A percentile compares a stretch with the other conserved stretches of the same genome.
Conservation (phyloP, 805 yeast genomes). For the Candida alai region DNA sequence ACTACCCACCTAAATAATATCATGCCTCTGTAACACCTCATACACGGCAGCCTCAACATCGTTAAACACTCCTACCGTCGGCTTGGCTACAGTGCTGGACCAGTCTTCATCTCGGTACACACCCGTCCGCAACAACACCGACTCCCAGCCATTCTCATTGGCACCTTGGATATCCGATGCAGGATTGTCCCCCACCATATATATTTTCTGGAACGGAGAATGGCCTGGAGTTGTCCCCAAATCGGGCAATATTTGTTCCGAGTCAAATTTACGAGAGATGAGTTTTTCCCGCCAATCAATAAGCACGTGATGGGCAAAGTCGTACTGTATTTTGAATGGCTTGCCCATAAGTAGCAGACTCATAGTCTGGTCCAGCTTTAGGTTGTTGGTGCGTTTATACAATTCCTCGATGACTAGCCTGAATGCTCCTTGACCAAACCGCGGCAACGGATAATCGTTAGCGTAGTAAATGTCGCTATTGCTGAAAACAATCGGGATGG, state of each 20-base stretch:
- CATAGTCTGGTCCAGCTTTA: slow-evolving; percentile 31
- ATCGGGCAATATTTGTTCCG: slow-evolving; percentile 36
- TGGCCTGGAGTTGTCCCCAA: slow-evolving; percentile 36
- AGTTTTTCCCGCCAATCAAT: slow-evolving; percentile 49
- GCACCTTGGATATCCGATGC: slow-evolving; percentile 92
- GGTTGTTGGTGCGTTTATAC: slow-evolving; percentile 52
- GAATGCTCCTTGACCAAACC: slow-evolving; percentile 92
- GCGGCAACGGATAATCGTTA: slow-evolving; percentile 68
- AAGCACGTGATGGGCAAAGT: slow-evolving; percentile 73
- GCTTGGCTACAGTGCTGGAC: slow-evolving; percentile 34
- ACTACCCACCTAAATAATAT: background rate
- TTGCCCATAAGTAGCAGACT: slow-evolving; percentile 69
- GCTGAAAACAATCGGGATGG: slow-evolving; percentile 72
- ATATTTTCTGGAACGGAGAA: slow-evolving; percentile 53
- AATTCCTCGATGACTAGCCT: slow-evolving; percentile 58
- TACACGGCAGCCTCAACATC: slow-evolving; percentile 45
- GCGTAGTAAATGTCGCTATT: slow-evolving; percentile 88
- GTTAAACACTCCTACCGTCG: slow-evolving; percentile 48
- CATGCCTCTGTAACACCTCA: slow-evolving; percentile 7
- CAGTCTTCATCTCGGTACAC: slow-evolving; percentile 68
- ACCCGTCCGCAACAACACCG: slow-evolving; percentile 82
- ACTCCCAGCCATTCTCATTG: slow-evolving; percentile 81
- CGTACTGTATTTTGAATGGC: slow-evolving; percentile 75
- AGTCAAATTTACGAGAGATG: slow-evolving; percentile 11
- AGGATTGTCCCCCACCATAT: slow-evolving; percentile 97